These are phyloP conservation scores for Extremus antarcticus DNA, from an alignment of 495 filamentous ascomycete genomes.

Conservation along the genomic window DNA sequence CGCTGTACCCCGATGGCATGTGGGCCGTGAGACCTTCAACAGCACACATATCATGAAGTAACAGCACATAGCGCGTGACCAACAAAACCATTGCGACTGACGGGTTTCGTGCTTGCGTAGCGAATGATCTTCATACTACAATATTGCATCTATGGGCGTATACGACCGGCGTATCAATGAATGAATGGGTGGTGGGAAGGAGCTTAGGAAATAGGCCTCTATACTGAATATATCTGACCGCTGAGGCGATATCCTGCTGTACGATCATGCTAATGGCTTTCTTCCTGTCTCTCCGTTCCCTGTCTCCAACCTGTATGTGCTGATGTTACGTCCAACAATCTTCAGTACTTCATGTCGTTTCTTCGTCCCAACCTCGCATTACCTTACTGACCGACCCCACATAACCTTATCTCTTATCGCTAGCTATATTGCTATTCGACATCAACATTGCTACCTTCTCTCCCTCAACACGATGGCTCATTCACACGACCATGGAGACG, in stretches of 20 bases:
- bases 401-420: too few species aligned
- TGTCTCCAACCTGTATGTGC: too few species aligned
- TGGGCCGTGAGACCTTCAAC: too few species aligned
- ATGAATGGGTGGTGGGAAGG: not conserved
- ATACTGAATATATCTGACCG: not conserved
- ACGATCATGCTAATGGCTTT: not conserved
- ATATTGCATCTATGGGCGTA: not conserved
- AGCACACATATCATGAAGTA: not conserved
- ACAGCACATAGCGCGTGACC: not conserved
- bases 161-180: not conserved
- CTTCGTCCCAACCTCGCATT: too few species aligned
- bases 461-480: not conserved
- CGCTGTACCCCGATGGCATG: not conserved
- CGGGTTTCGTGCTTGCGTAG: not conserved
- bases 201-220: not conserved
- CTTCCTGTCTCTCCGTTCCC: too few species aligned
- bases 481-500: conserved; percentile 5
- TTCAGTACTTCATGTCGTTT: too few species aligned
- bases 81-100: not conserved
- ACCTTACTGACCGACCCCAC: too few species aligned
- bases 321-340: too few species aligned
- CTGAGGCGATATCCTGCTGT: not conserved
- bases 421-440: too few species aligned
- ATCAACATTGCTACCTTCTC: not conserved
- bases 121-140: not conserved